Percentiles rank a stretch among this genome's conserved stretches.
Conservation (phyloP, 208 protist genomes). For the Leishmania braziliensis region DNA sequence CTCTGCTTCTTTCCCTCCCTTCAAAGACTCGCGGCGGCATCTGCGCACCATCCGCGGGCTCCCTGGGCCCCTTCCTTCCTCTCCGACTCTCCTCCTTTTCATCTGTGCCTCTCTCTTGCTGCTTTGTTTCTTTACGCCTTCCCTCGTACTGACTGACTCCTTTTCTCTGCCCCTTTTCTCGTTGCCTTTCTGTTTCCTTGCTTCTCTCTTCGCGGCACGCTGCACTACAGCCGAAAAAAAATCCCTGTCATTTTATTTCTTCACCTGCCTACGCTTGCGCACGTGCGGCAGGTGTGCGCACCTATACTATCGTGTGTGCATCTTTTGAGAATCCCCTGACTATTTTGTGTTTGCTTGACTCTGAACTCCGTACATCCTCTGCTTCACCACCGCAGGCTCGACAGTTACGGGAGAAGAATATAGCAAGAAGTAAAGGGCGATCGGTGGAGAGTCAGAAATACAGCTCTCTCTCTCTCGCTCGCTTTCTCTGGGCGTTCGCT, state of each 20-base stretch:
- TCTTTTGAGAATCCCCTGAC: not conserved
- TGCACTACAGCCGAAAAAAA: not conserved
- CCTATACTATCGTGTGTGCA: not conserved
- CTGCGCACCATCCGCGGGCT: not conserved
- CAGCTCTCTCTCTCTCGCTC: not conserved
- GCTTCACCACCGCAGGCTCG: not conserved
- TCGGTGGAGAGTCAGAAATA: not conserved
- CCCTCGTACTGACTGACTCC: not conserved
- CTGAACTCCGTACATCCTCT: not conserved
- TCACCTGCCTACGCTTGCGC: not conserved
- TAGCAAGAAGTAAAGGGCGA: not conserved
- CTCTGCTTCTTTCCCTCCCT: not conserved
- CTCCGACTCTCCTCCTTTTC: not conserved
- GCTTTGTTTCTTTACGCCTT: not conserved
- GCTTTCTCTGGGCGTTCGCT: not conserved
- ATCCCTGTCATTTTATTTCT: not conserved
- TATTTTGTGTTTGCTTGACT: not conserved
- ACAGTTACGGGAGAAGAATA: not conserved
- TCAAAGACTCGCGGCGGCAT: not conserved
- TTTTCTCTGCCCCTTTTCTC: not conserved
- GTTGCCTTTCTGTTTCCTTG: not conserved
- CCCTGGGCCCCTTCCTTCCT: not conserved
- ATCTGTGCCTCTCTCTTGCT: not conserved
- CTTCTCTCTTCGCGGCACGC: not conserved
- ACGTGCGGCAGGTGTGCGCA: not conserved